phyloP scores from a whole-genome alignment of 2,329 filamentous ascomycete genomes.

The Ophiosphaerella herpotricha region DNA sequence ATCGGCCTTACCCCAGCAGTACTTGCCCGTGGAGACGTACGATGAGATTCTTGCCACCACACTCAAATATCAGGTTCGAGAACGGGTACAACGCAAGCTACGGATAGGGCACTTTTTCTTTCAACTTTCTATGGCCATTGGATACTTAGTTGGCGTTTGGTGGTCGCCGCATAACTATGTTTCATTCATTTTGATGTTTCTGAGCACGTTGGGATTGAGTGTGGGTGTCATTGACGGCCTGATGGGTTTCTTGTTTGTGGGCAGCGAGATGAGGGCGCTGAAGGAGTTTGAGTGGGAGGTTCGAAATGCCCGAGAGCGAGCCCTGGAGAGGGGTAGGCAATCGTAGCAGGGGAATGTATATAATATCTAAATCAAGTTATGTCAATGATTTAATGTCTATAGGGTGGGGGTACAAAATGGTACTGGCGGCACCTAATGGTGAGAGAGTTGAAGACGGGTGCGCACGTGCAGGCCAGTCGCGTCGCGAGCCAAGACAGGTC shows the following conservation, averaged over 20 bases:
- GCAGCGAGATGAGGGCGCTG: slow-evolving; percentile 78
- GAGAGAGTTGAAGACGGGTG: neutral
- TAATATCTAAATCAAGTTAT: neutral
- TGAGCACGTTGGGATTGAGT: slow-evolving; percentile 77
- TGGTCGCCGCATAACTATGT: slow-evolving; percentile 79
- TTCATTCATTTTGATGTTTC: slow-evolving; percentile 76
- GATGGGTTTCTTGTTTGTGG: slow-evolving; percentile 85
- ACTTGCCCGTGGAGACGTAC: slow-evolving; percentile 60
- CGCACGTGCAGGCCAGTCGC: slow-evolving; percentile 20
- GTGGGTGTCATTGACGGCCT: slow-evolving; percentile 82
- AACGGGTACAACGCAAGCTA: slow-evolving; percentile 71
- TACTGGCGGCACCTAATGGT: no score
- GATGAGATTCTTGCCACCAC: slow-evolving; percentile 76
- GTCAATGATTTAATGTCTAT: no score
- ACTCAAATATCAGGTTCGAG: slow-evolving; percentile 69
- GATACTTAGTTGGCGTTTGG: slow-evolving; percentile 82
- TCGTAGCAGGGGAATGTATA: neutral
- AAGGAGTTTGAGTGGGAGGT: slow-evolving; percentile 96
- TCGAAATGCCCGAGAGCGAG: slow-evolving; percentile 34
- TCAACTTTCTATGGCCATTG: slow-evolving; percentile 70
- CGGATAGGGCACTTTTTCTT: slow-evolving; percentile 75
- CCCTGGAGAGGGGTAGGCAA: slow-evolving; percentile 19
- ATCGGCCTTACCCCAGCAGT: slow-evolving; percentile 27
- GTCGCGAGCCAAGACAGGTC: slow-evolving; percentile 13
- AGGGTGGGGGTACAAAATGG: no score